phyloP scores from a whole-genome alignment of 164 flowering plant species.

The Kingdonia uniflora region DNA sequence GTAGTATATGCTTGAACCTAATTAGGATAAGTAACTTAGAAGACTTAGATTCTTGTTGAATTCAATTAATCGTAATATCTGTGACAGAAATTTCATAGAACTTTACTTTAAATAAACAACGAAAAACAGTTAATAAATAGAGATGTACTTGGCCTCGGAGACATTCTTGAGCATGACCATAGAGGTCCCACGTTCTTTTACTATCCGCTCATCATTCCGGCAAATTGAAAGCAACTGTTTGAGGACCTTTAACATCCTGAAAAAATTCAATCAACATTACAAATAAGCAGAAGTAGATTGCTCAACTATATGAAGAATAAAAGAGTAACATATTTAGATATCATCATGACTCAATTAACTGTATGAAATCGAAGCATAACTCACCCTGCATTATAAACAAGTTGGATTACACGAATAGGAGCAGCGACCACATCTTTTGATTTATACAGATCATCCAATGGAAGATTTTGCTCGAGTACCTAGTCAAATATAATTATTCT shows the following conservation, averaged over 20 bases:
- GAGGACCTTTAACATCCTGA: constrained; percentile 97
- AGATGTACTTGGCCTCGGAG: constrained; percentile 82
- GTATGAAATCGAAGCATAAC: constrained; percentile 8
- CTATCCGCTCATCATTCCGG: constrained; percentile 96
- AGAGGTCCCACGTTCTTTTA: constrained; percentile 88
- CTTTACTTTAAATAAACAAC: neutral
- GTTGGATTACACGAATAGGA: constrained; percentile 87
- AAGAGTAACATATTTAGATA: too few species aligned
- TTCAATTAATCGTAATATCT: neutral
- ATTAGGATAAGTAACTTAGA: constrained; percentile 8
- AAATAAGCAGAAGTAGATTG: too few species aligned
- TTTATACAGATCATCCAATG: constrained; percentile 66
- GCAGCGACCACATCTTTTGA: constrained; percentile 76
- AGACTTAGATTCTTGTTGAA: constrained; percentile 1
- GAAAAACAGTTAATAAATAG: constrained; percentile 8
- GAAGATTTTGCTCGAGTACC: constrained; percentile 88
- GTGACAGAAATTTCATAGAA: neutral
- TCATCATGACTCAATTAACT: too few species aligned
- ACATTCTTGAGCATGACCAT: constrained; percentile 98
- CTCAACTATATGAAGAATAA: too few species aligned
- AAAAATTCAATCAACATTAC: neutral
- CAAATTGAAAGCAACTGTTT: constrained; percentile 90
- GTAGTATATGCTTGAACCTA: constrained; percentile 90
- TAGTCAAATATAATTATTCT: constrained; percentile 13
- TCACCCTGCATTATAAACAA: constrained; percentile 85